Conservation (phyloP, 2,329 filamentous ascomycete genomes). For the Ceratocystis ficicola region DNA sequence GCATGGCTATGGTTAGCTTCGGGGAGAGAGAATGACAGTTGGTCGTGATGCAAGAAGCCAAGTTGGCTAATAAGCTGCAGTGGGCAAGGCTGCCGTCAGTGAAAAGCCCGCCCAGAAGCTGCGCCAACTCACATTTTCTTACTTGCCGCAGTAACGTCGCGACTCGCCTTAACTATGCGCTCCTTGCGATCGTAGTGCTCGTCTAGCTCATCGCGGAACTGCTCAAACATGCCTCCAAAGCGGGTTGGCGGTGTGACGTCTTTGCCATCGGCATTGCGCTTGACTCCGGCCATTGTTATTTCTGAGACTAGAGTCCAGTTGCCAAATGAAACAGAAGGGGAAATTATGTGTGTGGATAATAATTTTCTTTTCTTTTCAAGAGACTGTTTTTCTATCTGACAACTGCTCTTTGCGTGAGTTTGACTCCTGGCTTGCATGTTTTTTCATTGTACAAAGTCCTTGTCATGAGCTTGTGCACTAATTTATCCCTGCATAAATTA, state of each 20-base stretch:
- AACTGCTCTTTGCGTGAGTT: neutral
- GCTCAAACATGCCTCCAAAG: slow-evolving; percentile 68
- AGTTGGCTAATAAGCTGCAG: neutral
- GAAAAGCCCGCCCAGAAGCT: neutral
- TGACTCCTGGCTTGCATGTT: neutral
- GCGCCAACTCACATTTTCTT: slow-evolving; percentile 70
- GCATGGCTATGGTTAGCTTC: neutral
- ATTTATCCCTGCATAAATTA: neutral
- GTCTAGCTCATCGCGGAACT: slow-evolving; percentile 77
- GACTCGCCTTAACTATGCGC: slow-evolving; percentile 75
- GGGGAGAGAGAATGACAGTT: neutral
- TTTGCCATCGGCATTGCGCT: slow-evolving; percentile 44
- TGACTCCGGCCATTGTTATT: slow-evolving; percentile 31
- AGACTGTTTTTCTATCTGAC: neutral
- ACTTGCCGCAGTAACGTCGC: slow-evolving; percentile 84
- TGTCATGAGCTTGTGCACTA: neutral
- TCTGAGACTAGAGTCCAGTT: no score
- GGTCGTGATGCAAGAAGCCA: no score
- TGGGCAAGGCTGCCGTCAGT: neutral
- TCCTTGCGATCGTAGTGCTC: slow-evolving; percentile 89
- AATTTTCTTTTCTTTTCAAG: neutral
- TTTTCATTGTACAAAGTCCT: neutral
- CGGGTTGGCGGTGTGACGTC: slow-evolving; percentile 25
- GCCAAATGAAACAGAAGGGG: neutral
- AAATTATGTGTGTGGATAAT: neutral